These are phyloP conservation scores for Isatis tinctoria DNA, from an alignment of 345 rosid genomes.

Conservation along the genomic window DNA sequence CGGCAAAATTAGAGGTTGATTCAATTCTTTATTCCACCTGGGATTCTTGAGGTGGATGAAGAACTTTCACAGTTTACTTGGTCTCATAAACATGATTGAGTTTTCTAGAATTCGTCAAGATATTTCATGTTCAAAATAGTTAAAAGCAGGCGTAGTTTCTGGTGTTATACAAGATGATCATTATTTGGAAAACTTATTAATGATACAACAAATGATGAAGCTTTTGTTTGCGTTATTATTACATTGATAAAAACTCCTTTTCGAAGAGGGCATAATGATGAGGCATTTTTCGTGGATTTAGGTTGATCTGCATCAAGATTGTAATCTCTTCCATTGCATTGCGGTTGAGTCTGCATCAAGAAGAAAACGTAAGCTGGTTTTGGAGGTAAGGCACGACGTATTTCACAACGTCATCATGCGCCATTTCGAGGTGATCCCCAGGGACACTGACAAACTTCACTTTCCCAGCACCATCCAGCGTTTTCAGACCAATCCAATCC, in stretches of 20 bases:
- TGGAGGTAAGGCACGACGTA: conserved; percentile 58
- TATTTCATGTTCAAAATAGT: neutral
- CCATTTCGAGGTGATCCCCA: conserved; percentile 70
- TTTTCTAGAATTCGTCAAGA: neutral
- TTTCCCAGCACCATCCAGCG: conserved; percentile 62
- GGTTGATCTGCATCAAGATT: neutral
- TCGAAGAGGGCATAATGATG: neutral
- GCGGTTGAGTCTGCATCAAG: neutral
- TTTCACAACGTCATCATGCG: conserved; percentile 49
- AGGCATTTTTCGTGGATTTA: neutral
- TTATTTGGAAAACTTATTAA: neutral
- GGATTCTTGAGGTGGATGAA: neutral
- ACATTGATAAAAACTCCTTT: neutral
- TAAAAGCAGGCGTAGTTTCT: neutral
- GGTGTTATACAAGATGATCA: neutral
- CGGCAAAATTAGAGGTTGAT: neutral
- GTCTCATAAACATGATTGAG: neutral
- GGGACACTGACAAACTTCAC: conserved; percentile 62
- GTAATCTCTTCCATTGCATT: neutral
- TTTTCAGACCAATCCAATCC: conserved; percentile 88
- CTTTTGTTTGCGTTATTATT: neutral
- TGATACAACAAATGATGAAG: neutral
- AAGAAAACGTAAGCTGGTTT: neutral
- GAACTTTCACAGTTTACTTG: neutral
- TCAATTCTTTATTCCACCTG: no score